Base-by-base conservation (phyloP, 2,329 filamentous ascomycete genomes). In the Penicillium sclerotiorum region DNA sequence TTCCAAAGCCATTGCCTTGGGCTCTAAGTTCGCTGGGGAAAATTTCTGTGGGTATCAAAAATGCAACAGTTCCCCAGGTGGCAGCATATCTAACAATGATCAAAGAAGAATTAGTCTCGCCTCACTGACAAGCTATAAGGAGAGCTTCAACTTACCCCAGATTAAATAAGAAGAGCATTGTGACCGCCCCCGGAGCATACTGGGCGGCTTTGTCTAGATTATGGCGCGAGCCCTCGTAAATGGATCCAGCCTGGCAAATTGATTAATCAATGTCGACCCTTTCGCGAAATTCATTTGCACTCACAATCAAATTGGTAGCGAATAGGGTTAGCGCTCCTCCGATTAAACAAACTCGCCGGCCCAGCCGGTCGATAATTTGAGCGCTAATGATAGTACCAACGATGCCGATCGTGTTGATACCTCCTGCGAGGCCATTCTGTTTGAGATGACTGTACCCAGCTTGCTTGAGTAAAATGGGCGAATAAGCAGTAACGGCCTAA, bases 1-100 rank as follows among this genome's bases (percentile, higher is more conserved):
- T 81, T 15, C 77, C 78, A 55, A 84, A 82, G 7, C 79, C 79
- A 59, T 83, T 81, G 7, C 81, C 82, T 60, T 83, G 78, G n/a
- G 81, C 80, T 18, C 81, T 74, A 44, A 83, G 73, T 36, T 80
- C 77, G 13, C 74, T 78, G 1, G 80, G 76, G 66, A 80, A 84
- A 49, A 84, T 81, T 62, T 84, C 81, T 0, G 80, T 81, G 0
- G 77, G 77, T 4, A 79, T 61, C 6, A 80, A 64, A 56, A 78
- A 81, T 2, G 77, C 76, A 6, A 78, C 79, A 0, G 78, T 75
- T 2, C 77, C 78, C 64, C 79, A 81, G 32, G 73, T 73, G 3
- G 79, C 66, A 46, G 79, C 79, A 64, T 79, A 80, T 12, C 61
- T 64, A 21, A 21, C 5, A 21, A 17, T n/a, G n/a, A n/a, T n/a